These are phyloP conservation scores for Colletotrichum echinochloae DNA, from an alignment of 2,329 filamentous ascomycete genomes.

Conservation along the genomic window DNA sequence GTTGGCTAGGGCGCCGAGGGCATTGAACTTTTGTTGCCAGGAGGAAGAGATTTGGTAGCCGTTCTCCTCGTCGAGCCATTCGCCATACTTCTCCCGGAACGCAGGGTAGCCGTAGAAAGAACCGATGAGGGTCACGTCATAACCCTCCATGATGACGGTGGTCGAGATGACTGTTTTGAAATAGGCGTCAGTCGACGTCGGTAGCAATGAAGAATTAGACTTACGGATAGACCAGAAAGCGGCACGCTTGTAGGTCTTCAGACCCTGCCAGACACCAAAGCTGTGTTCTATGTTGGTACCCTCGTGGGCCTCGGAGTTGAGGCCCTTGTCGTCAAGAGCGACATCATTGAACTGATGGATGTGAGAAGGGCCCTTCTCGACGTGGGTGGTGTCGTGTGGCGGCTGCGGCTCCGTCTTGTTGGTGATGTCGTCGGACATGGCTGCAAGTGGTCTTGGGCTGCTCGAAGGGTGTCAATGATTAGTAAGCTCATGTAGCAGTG, in stretches of 20 bases:
- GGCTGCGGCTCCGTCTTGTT: constrained; percentile 17
- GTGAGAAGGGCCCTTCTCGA: constrained; percentile 48
- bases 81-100: constrained; percentile 57
- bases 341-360: constrained; percentile 50
- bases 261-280: constrained; percentile 49
- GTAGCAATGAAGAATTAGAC: constrained; percentile 39
- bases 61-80: constrained; percentile 48
- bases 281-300: constrained; percentile 53
- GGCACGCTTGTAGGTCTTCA: constrained; percentile 56
- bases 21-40: constrained; percentile 64
- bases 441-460: constrained; percentile 9
- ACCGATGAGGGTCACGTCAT: constrained; percentile 60
- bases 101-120: constrained; percentile 59
- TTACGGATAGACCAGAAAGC: constrained; percentile 55
- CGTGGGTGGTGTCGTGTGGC: constrained; percentile 43
- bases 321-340: constrained; percentile 52
- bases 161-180: constrained; percentile 53
- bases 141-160: constrained; percentile 65
- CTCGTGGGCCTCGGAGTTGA: constrained; percentile 53
- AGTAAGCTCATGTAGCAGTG: constrained; percentile 31
- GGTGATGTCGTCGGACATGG: constrained; percentile 35
- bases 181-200: neutral
- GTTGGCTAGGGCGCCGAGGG: constrained; percentile 50
- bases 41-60: constrained; percentile 60
- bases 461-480: constrained; percentile 21